phyloP scores from a whole-genome alignment of 2,329 filamentous ascomycete genomes.

The Penicillium nordicum region DNA sequence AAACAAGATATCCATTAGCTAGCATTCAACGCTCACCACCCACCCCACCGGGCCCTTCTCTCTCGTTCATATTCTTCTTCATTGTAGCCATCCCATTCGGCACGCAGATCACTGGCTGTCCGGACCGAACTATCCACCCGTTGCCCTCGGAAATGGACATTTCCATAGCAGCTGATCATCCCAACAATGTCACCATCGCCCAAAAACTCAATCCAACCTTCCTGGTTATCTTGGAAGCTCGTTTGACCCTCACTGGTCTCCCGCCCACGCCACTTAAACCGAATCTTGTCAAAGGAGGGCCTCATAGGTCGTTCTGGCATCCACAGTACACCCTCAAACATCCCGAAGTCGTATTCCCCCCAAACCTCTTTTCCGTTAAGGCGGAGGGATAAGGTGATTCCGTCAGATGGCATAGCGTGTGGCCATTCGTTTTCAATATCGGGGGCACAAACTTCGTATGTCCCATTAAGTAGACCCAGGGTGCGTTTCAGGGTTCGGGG shows the following conservation, averaged over 20 bases:
- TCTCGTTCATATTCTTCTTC: not conserved
- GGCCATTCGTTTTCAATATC: not conserved
- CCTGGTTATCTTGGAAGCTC: not conserved
- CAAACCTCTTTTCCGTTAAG: not conserved
- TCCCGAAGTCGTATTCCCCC: not conserved
- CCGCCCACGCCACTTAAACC: not conserved
- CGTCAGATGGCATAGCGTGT: not conserved
- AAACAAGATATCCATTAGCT: not conserved
- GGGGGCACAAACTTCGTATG: not conserved
- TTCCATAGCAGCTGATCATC: not conserved
- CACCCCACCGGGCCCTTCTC: not conserved
- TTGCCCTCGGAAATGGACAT: not conserved
- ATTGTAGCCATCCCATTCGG: not conserved
- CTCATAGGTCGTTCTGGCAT: not conserved
- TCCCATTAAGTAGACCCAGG: not conserved
- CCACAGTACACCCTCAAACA: not conserved
- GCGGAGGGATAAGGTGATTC: not conserved
- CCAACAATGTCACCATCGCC: slow-evolving; percentile 1
- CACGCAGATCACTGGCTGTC: not conserved
- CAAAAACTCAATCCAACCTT: not conserved
- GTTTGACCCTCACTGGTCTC: not conserved
- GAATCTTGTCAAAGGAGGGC: not conserved
- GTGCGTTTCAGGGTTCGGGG: not conserved
- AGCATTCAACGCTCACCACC: not conserved
- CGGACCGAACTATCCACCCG: not conserved